A percentile compares a stretch with the other conserved stretches of the same genome.
Conservation (phyloP, 2,329 filamentous ascomycete genomes). For the Orbilia quercus region DNA sequence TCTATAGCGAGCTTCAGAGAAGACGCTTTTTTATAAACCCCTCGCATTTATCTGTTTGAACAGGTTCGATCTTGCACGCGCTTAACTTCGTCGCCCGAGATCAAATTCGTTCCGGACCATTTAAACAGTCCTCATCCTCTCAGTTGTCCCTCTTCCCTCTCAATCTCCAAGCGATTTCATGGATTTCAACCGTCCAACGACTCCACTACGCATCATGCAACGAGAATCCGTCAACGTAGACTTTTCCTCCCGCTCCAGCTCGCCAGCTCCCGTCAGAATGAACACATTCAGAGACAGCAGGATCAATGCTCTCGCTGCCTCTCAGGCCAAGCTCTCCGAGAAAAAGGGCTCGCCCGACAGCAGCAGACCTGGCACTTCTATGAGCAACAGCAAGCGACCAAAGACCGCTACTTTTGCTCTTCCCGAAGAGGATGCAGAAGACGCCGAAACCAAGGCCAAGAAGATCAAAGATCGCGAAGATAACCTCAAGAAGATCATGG, state of each 20-base stretch:
- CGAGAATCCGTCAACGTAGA: slow-evolving; percentile 38
- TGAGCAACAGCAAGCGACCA: slow-evolving; percentile 72
- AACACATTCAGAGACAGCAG: slow-evolving; percentile 51
- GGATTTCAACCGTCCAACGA: slow-evolving; percentile 45
- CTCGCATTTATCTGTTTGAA: slow-evolving; percentile 65
- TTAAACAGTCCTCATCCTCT: slow-evolving; percentile 28
- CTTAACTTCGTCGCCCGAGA: slow-evolving; percentile 36
- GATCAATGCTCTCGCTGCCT: slow-evolving; percentile 86
- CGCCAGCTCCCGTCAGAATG: slow-evolving; percentile 32
- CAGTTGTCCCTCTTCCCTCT: slow-evolving; percentile 1
- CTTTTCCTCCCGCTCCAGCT: slow-evolving; percentile 22
- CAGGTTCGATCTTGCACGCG: slow-evolving; percentile 51
- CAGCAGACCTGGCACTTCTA: slow-evolving; percentile 55
- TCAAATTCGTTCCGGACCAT: slow-evolving; percentile 34
- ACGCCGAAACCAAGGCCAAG: slow-evolving; percentile 62
- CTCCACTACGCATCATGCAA: slow-evolving; percentile 47
- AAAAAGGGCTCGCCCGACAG: slow-evolving; percentile 80
- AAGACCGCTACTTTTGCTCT: slow-evolving; percentile 84
- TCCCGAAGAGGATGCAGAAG: slow-evolving; percentile 86
- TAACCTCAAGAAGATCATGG: slow-evolving; percentile 63
- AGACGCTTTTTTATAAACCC: slow-evolving; percentile 66
- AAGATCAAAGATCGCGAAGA: slow-evolving; percentile 17
- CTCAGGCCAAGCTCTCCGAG: slow-evolving; percentile 68
- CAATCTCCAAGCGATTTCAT: slow-evolving; percentile 19
- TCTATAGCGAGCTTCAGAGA: slow-evolving; percentile 64